Conservation (phyloP, 169 alveolate genomes). For the Cryptosporidium sp. region DNA sequence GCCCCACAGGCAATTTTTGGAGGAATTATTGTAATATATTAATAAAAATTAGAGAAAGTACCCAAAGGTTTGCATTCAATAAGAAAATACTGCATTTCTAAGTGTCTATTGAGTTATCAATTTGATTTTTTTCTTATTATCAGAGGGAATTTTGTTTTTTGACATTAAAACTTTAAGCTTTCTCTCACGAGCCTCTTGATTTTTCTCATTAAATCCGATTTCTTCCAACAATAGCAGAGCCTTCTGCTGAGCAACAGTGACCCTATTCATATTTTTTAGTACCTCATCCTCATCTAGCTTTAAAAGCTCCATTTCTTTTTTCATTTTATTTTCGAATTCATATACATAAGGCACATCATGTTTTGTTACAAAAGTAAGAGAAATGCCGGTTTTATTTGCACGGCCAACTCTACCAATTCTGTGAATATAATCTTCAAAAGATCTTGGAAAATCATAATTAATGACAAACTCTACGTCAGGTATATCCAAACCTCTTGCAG, state of each 20-base stretch:
- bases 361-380: conserved; percentile 91
- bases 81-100: neutral
- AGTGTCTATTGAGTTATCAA: neutral
- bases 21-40: neutral
- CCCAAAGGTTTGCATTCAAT: neutral
- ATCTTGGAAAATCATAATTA: conserved; percentile 94
- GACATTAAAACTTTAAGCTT: conserved; percentile 39
- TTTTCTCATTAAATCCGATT: conserved; percentile 68
- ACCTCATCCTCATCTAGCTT: conserved; percentile 89
- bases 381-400: conserved; percentile 95
- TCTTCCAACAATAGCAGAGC: conserved; percentile 77
- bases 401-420: conserved; percentile 99
- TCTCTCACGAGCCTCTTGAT: conserved; percentile 33
- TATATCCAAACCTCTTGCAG: conserved; percentile 98
- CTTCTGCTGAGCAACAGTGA: conserved; percentile 89
- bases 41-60: neutral
- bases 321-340: conserved; percentile 81
- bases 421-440: conserved; percentile 93
- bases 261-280: conserved; percentile 89
- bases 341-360: conserved; percentile 87
- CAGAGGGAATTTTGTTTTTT: conserved; percentile 16
- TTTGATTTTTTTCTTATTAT: neutral
- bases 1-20: neutral
- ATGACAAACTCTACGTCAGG: conserved; percentile 95
- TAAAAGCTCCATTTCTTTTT: conserved; percentile 81